Evolutionary conservation across 176 grass and related monocot species (phyloP), one percentile per base, ranked within the genome.

Genomic region (Saccharum spontaneum): DNA sequence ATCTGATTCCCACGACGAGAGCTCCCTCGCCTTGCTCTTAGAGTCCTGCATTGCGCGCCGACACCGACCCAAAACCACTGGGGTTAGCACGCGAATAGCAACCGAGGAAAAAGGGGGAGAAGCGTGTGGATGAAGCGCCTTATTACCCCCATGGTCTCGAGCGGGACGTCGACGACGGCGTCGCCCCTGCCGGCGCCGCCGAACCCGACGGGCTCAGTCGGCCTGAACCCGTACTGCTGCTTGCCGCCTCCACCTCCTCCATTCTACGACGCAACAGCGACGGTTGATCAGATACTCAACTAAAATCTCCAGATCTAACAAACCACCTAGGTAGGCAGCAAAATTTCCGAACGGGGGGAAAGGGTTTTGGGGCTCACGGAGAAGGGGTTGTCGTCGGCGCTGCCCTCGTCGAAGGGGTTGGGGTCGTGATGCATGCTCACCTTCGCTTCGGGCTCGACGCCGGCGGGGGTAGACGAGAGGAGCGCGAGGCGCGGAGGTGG

Each of bases 391-490:
- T 49, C 48, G 14, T 49, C 48, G 48, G 80, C 87, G 79, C 22
- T 46, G 41, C 83, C 90, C 78, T 97, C 92, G 77, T 94, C 92
- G 80, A 94, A 97, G 94, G 28, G 94, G 79, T 94, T 97, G 52
- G 94, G 90, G 76, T 97, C 94, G 90, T 80, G 87, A 87, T 92
- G 89, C 89, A 90, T 90, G 68, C 67, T 78, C 79, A 79, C 77
- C 22, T 78, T 62, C 20, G 22, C 71, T 77, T 61, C 88, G 52
- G 77, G 41, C 31, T 73, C 67, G 67, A 73, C 44, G 73, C 39
- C 74, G 22, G 28, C 28, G 28, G 28, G 28, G 28, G 28, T 0
- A 28, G 28, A 28, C 28, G 28, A 28, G 28, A 28, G 28, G 69
- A 45, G 4, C 33, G 22, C 14, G 44, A 26, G 10, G 24, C 3